Percentiles rank a stretch among this genome's conserved stretches.
Evolutionary conservation across 2,329 filamentous ascomycete species (phyloP).

Genomic region (Catunica adiposa): DNA sequence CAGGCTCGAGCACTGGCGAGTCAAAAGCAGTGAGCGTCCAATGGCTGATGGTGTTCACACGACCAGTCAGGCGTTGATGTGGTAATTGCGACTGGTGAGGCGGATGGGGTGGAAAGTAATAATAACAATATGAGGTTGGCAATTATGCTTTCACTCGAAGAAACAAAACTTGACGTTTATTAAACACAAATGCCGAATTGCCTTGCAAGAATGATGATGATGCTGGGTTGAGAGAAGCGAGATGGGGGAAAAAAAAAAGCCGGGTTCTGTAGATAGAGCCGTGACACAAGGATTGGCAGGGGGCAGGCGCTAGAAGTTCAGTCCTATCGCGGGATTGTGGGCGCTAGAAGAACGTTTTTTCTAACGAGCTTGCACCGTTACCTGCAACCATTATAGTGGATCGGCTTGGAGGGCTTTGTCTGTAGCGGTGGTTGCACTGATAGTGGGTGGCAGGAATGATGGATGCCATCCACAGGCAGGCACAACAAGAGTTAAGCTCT

Average conservation of each 20-base stretch:
- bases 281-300: background rate
- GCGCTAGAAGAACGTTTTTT: background rate
- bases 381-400: background rate
- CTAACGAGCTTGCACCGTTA: background rate
- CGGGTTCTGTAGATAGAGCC: background rate
- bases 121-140: too few species aligned
- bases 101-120: background rate
- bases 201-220: background rate
- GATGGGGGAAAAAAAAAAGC: background rate
- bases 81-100: background rate
- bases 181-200: background rate
- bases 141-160: too few species aligned
- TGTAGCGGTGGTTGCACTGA: background rate
- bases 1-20: background rate
- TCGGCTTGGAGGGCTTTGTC: background rate
- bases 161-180: background rate
- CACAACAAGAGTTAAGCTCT: background rate
- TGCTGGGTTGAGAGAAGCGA: conserved; percentile 1
- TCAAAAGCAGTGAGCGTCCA: background rate
- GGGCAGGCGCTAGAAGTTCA: background rate
- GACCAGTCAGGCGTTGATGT: background rate
- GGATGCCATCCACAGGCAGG: background rate
- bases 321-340: background rate
- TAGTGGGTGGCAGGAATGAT: background rate
- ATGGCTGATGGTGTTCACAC: too few species aligned